These are phyloP conservation scores for Maudiozyma humilis DNA, from an alignment of 1,139 yeast genomes.

Conservation along the genomic window DNA sequence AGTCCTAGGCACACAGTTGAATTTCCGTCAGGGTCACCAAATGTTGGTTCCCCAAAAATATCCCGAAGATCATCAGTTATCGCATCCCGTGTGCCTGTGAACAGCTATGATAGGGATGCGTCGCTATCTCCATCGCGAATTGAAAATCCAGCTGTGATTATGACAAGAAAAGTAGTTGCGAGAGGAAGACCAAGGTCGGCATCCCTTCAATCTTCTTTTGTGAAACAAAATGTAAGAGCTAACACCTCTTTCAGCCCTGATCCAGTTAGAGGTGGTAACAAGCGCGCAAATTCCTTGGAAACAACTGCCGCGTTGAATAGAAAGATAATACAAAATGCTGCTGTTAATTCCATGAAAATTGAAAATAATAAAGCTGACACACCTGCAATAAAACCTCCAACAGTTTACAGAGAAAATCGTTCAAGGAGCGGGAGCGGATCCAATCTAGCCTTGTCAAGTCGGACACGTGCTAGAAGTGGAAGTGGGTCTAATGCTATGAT, in stretches of 20 bases:
- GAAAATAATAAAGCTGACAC: not conserved
- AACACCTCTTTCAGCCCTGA: slow-evolving; percentile 1
- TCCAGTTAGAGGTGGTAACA: not conserved
- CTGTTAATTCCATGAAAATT: slow-evolving; percentile 12
- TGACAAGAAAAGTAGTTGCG: not conserved
- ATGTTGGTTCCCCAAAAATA: slow-evolving; percentile 18
- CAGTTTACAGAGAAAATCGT: not conserved
- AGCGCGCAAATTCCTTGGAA: slow-evolving; percentile 28
- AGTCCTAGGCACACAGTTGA: slow-evolving; percentile 5
- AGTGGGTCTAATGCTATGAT: not conserved
- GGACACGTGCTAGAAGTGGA: not conserved
- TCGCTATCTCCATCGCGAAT: slow-evolving; percentile 5
- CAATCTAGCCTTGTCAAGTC: not conserved
- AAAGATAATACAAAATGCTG: slow-evolving; percentile 23
- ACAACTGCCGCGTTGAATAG: slow-evolving; percentile 24
- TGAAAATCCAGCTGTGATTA: not conserved
- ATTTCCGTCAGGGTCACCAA: slow-evolving; percentile 7
- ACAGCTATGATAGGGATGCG: not conserved
- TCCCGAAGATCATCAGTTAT: slow-evolving; percentile 16
- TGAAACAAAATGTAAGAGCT: slow-evolving; percentile 2
- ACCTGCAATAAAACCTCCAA: not conserved
- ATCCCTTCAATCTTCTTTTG: slow-evolving; percentile 24
- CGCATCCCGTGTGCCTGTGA: not conserved
- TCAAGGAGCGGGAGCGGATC: slow-evolving; percentile 2
- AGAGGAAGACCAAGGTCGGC: slow-evolving; percentile 25